Percentiles rank a stretch among this genome's conserved stretches.
phyloP scores from a whole-genome alignment of 2,329 filamentous ascomycete genomes.

The Aspergillus amoenus region DNA sequence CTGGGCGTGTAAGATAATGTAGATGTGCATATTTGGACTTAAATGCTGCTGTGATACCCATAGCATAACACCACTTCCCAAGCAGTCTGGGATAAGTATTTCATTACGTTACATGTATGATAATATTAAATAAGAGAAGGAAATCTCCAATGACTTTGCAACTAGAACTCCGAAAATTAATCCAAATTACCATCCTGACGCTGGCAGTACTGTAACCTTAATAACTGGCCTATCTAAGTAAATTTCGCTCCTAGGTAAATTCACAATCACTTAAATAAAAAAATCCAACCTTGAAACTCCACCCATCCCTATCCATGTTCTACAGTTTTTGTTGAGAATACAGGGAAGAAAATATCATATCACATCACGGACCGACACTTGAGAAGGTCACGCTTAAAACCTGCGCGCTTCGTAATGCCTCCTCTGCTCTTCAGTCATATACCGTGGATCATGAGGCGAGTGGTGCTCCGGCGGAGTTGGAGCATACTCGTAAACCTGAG shows the following conservation, averaged over 20 bases:
- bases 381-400: neutral
- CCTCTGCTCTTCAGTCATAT: neutral
- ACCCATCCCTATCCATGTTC: neutral
- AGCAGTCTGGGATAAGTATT: neutral
- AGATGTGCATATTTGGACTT: neutral
- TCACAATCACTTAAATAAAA: neutral
- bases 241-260: neutral
- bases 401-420: neutral
- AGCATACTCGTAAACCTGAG: slow-evolving; percentile 1
- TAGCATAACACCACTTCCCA: neutral
- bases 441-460: neutral
- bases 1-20: neutral
- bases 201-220: neutral
- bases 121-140: neutral
- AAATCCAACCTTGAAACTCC: neutral
- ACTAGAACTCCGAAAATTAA: neutral
- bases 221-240: neutral
- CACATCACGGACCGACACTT: neutral
- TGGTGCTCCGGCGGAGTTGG: neutral
- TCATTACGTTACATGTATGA: neutral
- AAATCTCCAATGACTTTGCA: neutral
- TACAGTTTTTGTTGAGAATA: neutral
- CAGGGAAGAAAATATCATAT: neutral
- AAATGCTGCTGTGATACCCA: slow-evolving; percentile 2
- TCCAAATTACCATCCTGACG: neutral